phyloP scores from a whole-genome alignment of 2,329 filamentous ascomycete species.

The Periconia sp. region DNA sequence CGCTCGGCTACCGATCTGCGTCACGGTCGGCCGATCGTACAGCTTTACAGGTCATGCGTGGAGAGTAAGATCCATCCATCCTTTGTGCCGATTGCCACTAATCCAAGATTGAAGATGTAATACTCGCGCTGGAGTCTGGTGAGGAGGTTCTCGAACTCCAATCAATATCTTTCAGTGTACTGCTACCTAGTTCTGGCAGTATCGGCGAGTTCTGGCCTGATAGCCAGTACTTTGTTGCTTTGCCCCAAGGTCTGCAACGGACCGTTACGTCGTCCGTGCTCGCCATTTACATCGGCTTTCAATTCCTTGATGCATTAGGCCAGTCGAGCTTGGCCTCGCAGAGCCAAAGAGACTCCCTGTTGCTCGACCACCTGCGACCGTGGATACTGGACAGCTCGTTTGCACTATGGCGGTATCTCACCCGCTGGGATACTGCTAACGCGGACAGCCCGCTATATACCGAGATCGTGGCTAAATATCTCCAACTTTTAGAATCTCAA shows the following conservation, averaged over 20 bases:
- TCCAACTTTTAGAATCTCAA: slow-evolving; percentile 29
- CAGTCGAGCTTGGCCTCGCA: slow-evolving; percentile 5
- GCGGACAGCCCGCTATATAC: slow-evolving; percentile 21
- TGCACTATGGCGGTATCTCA: slow-evolving; percentile 32
- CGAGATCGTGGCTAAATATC: slow-evolving; percentile 25
- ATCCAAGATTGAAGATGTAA: no score
- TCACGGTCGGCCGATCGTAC: slow-evolving; percentile 37
- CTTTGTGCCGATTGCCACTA: no score
- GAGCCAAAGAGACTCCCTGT: no score
- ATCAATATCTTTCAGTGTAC: slow-evolving; percentile 28
- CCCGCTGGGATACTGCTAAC: slow-evolving; percentile 21
- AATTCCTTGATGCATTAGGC: slow-evolving; percentile 27
- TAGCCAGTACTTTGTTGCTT: slow-evolving; percentile 47
- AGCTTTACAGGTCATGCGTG: slow-evolving; percentile 49
- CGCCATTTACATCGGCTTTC: slow-evolving; percentile 34
- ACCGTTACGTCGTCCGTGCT: slow-evolving; percentile 28
- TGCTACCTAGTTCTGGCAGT: slow-evolving; percentile 48
- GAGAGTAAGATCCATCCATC: slow-evolving; percentile 40
- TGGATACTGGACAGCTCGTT: slow-evolving; percentile 34
- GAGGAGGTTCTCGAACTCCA: slow-evolving; percentile 20
- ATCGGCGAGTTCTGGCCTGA: slow-evolving; percentile 47
- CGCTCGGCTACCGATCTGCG: slow-evolving; percentile 44
- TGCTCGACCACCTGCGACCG: slow-evolving; percentile 26
- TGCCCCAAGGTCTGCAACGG: slow-evolving; percentile 49
- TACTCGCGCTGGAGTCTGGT: slow-evolving; percentile 49